These are phyloP conservation scores for Chiua virens DNA, from an alignment of 768 basidiomycete species.

Conservation along the genomic window DNA sequence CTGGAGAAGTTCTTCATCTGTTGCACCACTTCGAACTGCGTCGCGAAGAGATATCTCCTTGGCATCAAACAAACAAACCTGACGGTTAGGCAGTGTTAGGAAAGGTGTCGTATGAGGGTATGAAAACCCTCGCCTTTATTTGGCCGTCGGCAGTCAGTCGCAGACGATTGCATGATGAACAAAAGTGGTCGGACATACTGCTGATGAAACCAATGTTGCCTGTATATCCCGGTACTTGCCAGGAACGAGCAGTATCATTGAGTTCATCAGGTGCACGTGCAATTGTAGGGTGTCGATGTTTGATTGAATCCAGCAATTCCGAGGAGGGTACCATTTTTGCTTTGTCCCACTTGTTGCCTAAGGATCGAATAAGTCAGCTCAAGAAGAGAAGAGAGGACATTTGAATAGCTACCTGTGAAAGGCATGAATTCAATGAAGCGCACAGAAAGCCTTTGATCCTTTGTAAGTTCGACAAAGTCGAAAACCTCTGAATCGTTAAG, in stretches of 20 bases:
- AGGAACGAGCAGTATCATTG: slow-evolving; percentile 82
- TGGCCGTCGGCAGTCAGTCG: slow-evolving; percentile 89
- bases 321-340: slow-evolving; percentile 79
- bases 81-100: slow-evolving; percentile 5
- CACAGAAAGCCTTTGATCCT: slow-evolving; percentile 59
- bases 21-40: slow-evolving; percentile 61
- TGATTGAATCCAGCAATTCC: slow-evolving; percentile 56
- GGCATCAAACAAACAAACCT: slow-evolving; percentile 89
- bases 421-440: slow-evolving; percentile 96
- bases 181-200: slow-evolving; percentile 94
- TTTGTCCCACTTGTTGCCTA: slow-evolving; percentile 86
- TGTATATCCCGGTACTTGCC: slow-evolving; percentile 65
- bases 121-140: slow-evolving; percentile 60
- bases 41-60: slow-evolving; percentile 83
- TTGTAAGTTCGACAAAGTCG: slow-evolving; percentile 78
- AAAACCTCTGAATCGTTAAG: slow-evolving; percentile 80
- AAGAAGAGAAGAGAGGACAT: slow-evolving; percentile 1
- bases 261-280: slow-evolving; percentile 60
- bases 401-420: slow-evolving; percentile 62
- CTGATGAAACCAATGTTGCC: slow-evolving; percentile 87
- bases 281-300: slow-evolving; percentile 47
- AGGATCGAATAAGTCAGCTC: not conserved
- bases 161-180: slow-evolving; percentile 79
- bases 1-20: slow-evolving; percentile 59
- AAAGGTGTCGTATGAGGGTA: not conserved